Conservation (phyloP, 176 grass and related monocot species). For the Avena atlantica region DNA sequence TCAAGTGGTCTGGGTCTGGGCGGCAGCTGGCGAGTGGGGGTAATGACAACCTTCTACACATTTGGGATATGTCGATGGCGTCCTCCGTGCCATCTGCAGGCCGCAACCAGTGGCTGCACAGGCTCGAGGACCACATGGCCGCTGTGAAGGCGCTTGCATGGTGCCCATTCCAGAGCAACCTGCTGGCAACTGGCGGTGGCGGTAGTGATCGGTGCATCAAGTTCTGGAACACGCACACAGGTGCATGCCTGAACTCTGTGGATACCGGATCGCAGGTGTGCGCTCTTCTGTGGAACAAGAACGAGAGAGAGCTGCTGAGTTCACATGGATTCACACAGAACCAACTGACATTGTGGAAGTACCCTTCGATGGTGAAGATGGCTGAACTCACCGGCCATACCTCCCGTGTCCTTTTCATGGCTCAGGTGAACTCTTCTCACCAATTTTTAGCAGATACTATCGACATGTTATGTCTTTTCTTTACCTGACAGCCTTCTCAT, state of each 20-base stretch:
- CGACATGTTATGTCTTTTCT: not conserved
- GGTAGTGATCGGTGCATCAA: constrained; percentile 55
- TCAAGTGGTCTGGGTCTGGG: constrained; percentile 53
- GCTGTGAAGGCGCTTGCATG: constrained; percentile 59
- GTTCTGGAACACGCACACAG: constrained; percentile 44
- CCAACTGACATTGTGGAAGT: constrained; percentile 50
- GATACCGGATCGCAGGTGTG: constrained; percentile 42
- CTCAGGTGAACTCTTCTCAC: constrained; percentile 8
- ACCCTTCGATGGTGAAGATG: constrained; percentile 55
- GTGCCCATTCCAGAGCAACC: constrained; percentile 60
- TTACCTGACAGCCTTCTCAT: constrained; percentile 23
- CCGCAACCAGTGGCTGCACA: constrained; percentile 54
- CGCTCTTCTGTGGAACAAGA: constrained; percentile 49
- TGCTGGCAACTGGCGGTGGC: constrained; percentile 47
- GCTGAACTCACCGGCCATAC: constrained; percentile 46
- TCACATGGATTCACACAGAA: constrained; percentile 51
- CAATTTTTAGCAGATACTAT: not conserved
- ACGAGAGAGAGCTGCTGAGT: constrained; percentile 56
- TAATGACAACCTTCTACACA: constrained; percentile 57
- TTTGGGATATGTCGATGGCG: constrained; percentile 49
- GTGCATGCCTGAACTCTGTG: constrained; percentile 36
- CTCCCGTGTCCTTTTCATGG: constrained; percentile 48
- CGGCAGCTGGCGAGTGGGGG: constrained; percentile 52
- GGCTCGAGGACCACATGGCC: constrained; percentile 42
- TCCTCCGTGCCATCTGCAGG: constrained; percentile 38